Base-by-base conservation (phyloP, 768 basidiomycete species). In the Lentinula guzmanii region DNA sequence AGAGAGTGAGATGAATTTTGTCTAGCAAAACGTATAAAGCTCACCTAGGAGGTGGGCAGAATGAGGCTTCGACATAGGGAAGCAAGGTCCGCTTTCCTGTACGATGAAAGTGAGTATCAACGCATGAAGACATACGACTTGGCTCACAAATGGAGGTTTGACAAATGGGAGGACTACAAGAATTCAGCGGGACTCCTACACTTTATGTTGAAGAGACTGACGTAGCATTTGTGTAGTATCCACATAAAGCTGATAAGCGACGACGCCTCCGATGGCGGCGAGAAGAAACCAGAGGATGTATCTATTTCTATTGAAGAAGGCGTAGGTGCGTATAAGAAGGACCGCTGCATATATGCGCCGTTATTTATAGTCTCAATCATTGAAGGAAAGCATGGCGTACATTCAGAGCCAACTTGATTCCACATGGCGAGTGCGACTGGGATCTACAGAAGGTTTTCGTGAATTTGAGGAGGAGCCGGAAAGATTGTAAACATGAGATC, bases 381-480 rank as follows among this genome's bases (percentile, higher is more conserved):
- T 61, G 60, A 62, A 62, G 24, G 34, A 63, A 58, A 61, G 37
- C 28, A 48, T 37, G 55, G 74, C 79, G 63, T 64, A 86, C 88
- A 86, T 76, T 91, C 88, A 52, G 89, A 89, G 50, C 87, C 86
- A 59, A 90, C 89, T 81, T 91, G 90, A 67, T 92, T 92, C 89
- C 89, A 91, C 85, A 91, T 87, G 16, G 89, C 89, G 53, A 92
- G 79, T 5, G 86, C 86, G 61, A 91, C 90, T 5, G 90, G 90
- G 57, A 91, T 84, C 90, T 91, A 64, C 52, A 60, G 21, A 61
- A 43, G 42, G 15, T 16, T 43, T 43, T 31, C 33, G n/a, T 55
- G 60, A 43, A 51, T 18, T 48, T 57, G 41, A 58, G 41, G 21
- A 56, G 52, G 18, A 53, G 42, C 48, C 16, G 34, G 62, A 43